These are phyloP conservation scores for Pyropia yezoensis DNA, from an alignment of 23 red algal genomes.

Conservation along the genomic window DNA sequence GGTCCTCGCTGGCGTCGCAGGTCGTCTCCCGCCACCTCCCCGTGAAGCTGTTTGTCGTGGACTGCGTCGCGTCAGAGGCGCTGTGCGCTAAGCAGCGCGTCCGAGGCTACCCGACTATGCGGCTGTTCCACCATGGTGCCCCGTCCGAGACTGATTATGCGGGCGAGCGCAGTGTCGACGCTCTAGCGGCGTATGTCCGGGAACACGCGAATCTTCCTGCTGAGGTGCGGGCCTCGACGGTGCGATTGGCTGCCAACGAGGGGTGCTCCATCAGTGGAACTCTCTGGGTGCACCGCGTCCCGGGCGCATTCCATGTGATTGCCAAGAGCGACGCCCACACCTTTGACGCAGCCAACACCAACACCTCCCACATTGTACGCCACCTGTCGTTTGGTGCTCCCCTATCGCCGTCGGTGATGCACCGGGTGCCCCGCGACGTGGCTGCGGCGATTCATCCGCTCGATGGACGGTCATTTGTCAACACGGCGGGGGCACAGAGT, in stretches of 20 bases:
- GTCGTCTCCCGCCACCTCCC: too few species aligned
- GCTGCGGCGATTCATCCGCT: conserved; percentile 47
- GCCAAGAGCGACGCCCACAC: conserved; percentile 60
- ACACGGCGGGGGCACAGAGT: conserved; percentile 28
- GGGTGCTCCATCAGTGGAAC: conserved; percentile 54
- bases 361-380: conserved; percentile 63
- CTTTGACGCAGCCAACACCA: conserved; percentile 54
- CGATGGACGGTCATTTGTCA: conserved; percentile 48
- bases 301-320: conserved; percentile 53
- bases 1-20: too few species aligned
- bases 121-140: conserved; percentile 1
- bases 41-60: too few species aligned
- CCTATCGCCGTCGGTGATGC: conserved; percentile 33
- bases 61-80: too few species aligned
- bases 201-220: neutral
- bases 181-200: neutral
- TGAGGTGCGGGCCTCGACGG: neutral
- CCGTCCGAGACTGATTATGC: neutral
- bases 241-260: conserved; percentile 16
- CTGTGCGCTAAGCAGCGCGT: too few species aligned
- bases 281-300: conserved; percentile 65
- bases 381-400: conserved; percentile 63
- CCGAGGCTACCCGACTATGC: neutral
- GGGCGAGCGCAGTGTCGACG: neutral
- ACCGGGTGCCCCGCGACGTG: conserved; percentile 39